Evolutionary conservation across 2,329 filamentous ascomycete genomes (phyloP).

Genomic region (Xylariomycetidae sp.): DNA sequence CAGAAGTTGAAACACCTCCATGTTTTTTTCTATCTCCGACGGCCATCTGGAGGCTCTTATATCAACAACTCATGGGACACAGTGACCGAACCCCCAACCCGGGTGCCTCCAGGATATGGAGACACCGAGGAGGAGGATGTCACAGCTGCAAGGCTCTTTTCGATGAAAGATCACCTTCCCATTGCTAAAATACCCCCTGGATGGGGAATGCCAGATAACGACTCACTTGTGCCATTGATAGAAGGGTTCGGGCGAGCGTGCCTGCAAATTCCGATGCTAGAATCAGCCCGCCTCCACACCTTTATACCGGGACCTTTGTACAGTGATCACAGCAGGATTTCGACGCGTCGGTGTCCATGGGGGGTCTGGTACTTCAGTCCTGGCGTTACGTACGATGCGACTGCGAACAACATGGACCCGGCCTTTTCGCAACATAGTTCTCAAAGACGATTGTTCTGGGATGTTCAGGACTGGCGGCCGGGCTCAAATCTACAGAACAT

Average conservation of each 20-base stretch:
- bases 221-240: slow-evolving; percentile 1
- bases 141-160: background rate
- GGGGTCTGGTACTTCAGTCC: slow-evolving; percentile 1
- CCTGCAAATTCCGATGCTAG: background rate
- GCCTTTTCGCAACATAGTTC: background rate
- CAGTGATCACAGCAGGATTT: background rate
- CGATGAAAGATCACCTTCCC: background rate
- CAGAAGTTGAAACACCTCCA: background rate
- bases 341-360: background rate
- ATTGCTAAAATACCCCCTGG: background rate
- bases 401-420: background rate
- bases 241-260: slow-evolving; percentile 2
- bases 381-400: background rate
- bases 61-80: background rate
- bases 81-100: background rate
- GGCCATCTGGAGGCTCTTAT: background rate
- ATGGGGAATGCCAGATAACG: background rate
- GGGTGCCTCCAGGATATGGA: slow-evolving; percentile 2
- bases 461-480: background rate
- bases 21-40: background rate
- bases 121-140: slow-evolving; percentile 1
- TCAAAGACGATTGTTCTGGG: background rate
- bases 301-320: background rate
- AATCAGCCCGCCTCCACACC: background rate
- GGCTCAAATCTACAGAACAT: background rate